phyloP scores from a whole-genome alignment of 495 filamentous ascomycete species.

The Xylaria sp. region DNA sequence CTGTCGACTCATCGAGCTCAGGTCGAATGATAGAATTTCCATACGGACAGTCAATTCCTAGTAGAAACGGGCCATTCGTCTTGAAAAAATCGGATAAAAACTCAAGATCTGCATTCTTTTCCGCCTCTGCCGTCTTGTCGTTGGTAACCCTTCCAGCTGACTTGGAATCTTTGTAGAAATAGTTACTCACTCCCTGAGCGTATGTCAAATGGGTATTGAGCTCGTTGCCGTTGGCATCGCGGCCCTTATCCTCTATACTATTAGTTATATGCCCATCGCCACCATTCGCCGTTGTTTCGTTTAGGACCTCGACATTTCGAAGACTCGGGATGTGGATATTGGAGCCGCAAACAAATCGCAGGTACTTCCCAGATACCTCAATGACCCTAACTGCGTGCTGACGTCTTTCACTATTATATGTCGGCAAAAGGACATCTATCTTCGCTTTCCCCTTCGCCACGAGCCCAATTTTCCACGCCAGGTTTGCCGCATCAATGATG shows the following conservation, averaged over 20 bases:
- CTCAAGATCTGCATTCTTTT: conserved; percentile 22
- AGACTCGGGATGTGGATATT: conserved; percentile 31
- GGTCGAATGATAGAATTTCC: conserved; percentile 19
- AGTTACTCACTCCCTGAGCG: not conserved
- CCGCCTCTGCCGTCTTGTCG: not conserved
- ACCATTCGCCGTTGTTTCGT: not conserved
- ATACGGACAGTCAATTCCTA: conserved; percentile 37
- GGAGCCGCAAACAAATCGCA: conserved; percentile 47
- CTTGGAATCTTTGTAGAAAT: not conserved
- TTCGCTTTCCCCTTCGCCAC: conserved; percentile 32
- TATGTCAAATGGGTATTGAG: not conserved
- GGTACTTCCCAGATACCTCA: conserved; percentile 41
- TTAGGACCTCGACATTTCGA: conserved; percentile 22
- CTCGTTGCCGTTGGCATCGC: not conserved
- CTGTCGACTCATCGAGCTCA: not conserved
- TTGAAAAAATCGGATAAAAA: conserved; percentile 38
- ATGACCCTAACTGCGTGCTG: conserved; percentile 43
- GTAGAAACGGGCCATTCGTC: conserved; percentile 37
- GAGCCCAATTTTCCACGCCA: conserved; percentile 50
- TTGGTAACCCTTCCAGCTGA: not conserved
- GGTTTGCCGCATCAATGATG: conserved; percentile 47
- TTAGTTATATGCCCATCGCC: not conserved
- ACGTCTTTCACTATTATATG: conserved; percentile 46
- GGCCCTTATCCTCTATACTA: not conserved
- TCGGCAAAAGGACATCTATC: conserved; percentile 37